These are phyloP conservation scores for Poronia punctata DNA, from an alignment of 495 filamentous ascomycete species.

Conservation along the genomic window DNA sequence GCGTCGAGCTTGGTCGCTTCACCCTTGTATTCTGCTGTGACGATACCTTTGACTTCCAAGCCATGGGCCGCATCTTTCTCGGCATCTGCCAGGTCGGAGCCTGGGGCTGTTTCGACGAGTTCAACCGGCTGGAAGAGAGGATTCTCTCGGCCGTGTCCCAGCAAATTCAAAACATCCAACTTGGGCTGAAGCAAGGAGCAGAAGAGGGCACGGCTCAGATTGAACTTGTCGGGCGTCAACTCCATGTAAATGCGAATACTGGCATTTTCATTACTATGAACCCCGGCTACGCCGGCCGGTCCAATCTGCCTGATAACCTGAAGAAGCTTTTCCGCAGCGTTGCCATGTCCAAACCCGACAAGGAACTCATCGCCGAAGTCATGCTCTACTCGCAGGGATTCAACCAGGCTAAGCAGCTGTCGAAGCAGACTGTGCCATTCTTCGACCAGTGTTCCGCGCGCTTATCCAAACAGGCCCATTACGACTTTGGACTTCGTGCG, in stretches of 20 bases:
- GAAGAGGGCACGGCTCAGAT: constrained; percentile 78
- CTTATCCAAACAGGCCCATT: constrained; percentile 94
- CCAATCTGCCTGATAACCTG: constrained; percentile 94
- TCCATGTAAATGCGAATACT: constrained; percentile 82
- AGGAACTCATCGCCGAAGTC: constrained; percentile 97
- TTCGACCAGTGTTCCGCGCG: constrained; percentile 79
- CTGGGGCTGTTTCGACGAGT: constrained; percentile 99
- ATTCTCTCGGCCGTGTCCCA: constrained; percentile 97
- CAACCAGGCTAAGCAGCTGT: constrained; percentile 85
- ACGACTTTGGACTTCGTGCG: constrained; percentile 95
- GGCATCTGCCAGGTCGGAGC: constrained; percentile 98
- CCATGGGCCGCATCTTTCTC: constrained; percentile 98
- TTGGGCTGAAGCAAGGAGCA: constrained; percentile 75
- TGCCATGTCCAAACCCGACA: constrained; percentile 99
- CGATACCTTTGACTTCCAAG: constrained; percentile 98
- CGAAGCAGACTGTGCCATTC: constrained; percentile 93
- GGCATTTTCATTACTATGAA: constrained; percentile 99
- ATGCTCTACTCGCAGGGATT: constrained; percentile 99
- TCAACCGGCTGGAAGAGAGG: constrained; percentile 94
- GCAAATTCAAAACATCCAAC: constrained; percentile 97
- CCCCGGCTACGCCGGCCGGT: constrained; percentile 95
- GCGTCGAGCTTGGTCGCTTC: constrained; percentile 92
- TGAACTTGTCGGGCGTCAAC: constrained; percentile 82
- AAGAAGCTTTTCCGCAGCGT: constrained; percentile 99
- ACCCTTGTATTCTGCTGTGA: constrained; percentile 99